Evolutionary conservation across 768 basidiomycete genomes (phyloP), one percentile per base, ranked within the genome.

Genomic region (Tylopilus subfusipes): DNA sequence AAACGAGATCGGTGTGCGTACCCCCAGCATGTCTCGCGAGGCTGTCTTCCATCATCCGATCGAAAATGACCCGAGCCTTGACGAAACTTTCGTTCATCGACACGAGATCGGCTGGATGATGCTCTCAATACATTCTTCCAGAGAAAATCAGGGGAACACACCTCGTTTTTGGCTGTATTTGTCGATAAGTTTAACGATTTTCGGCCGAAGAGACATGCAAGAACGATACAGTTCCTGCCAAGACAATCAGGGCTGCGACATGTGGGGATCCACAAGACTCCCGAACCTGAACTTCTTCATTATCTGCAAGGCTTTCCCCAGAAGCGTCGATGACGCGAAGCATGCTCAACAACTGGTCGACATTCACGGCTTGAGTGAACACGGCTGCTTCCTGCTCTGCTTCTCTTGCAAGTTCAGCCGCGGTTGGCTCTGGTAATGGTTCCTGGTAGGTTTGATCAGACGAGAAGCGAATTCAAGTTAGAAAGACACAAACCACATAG

Each of bases 51-150:
- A 95, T 92, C 87, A 97, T 90, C 30, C 86, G 76, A 66, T 97
- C 94, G 63, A 95, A 98, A 51, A 95, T 91, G 16, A 85, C 83
- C 44, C 91, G 80, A 5, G 94, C 95, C 40, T 87, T 84, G 27
- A 94, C 81, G 63, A 98, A 97, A 18, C 85, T 93, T 71, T 95
- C 92, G 68, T 94, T 94, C 90, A 98, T 95, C 2, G 88, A 85
- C 7, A 94, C 87, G 30, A 98, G 77, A 70, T 98, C 96, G 53
- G 94, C 95, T 96, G 61, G 14, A 51, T 14, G 21, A 47, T 18
- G 19, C 13, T 50, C 10, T 42, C 51, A 52, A 39, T 18, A 36
- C 8, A 42, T 45, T 21, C 40, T 39, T 50, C 25, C 24, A 30
- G 25, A 4, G 45, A 51, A 34, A 1, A 46, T 58, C 42, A 50